Base-by-base conservation (phyloP, 2,329 filamentous ascomycete species). In the Apiospora arundinis region DNA sequence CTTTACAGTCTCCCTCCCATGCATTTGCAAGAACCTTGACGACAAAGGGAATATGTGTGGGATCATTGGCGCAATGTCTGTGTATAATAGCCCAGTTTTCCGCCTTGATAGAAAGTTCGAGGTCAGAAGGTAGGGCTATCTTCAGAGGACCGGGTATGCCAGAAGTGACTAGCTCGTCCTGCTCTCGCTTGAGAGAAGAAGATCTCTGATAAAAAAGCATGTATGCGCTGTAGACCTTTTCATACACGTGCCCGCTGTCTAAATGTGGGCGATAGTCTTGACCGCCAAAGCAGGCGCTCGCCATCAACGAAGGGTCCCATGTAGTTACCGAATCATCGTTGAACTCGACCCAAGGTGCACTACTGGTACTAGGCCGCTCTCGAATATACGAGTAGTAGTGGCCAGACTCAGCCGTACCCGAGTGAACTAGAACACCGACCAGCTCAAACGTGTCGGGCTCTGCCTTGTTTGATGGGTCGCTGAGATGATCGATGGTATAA, bases 331-430 rank as follows among this genome's bases (percentile, higher is more conserved):
- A 86, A n/a, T 94, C 92, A 79, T 99, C 96, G 76, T 99, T 98
- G 82, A 98, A 98, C 78, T 97, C 94, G 12, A 97, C 87, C 96
- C 96, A 99, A 6, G 84, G 83, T 5, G 80, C 80, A 45, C 83
- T 80, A 18, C 80, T 80, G 25, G 86, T 82, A 21, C 83, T 85
- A 25, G 93, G 90, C 23, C 95, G 89, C 80, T 97, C 93, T 69
- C 94, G 92, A 74, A 97, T 94, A 80, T 95, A 98, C 0, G 95
- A 98, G 82, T 98, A 98, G 82, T 99, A 99, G 80, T 99, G 96
- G 0, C 96, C 96, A 40, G 94, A 95, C 78, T 98, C 94, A 16
- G 95, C 95, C 2, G 93, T 97, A 21, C 96, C 96, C 18, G 93
- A 92, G 80, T 99, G 96, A 1, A 99, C 94, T 23, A 99, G 90